Evolutionary conservation across 805 yeast species (phyloP).

Genomic region (Lipomyces spencermartinsiae): DNA sequence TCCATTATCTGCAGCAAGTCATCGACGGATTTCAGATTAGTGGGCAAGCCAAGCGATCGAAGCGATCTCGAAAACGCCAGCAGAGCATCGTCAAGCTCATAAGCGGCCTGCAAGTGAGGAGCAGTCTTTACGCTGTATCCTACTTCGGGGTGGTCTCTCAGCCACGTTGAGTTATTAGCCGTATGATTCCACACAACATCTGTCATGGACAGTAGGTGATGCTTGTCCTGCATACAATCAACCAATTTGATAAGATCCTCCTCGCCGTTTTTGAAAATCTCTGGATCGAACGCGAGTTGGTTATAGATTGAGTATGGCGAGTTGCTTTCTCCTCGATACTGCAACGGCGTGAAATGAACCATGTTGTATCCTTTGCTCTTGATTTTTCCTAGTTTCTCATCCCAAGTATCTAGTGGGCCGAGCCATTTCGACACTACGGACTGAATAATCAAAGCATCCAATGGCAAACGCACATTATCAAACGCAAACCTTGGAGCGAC

Average conservation of each 20-base stretch:
- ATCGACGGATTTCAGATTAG: constrained; percentile 54
- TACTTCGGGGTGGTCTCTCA: constrained; percentile 82
- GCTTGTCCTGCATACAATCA: constrained; percentile 55
- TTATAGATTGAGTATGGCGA: constrained; percentile 94
- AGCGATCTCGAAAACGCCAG: constrained; percentile 68
- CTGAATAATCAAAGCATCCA: constrained; percentile 81
- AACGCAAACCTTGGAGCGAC: constrained; percentile 78
- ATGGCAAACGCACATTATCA: constrained; percentile 62
- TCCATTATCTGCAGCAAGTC: constrained; percentile 70
- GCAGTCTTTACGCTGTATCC: constrained; percentile 89
- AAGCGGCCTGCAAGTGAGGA: constrained; percentile 85
- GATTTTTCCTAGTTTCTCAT: constrained; percentile 63
- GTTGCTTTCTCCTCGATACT: constrained; percentile 84
- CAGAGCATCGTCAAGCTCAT: constrained; percentile 77
- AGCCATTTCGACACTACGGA: constrained; percentile 91
- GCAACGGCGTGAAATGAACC: constrained; percentile 96
- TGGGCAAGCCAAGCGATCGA: constrained; percentile 65
- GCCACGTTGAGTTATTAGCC: constrained; percentile 88
- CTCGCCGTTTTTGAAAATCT: constrained; percentile 59
- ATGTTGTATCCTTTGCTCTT: constrained; percentile 85
- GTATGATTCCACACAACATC: constrained; percentile 96
- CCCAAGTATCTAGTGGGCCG: constrained; percentile 75
- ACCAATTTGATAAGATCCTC: constrained; percentile 63
- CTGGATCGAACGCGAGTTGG: constrained; percentile 78
- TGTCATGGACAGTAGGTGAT: constrained; percentile 76